phyloP scores from a whole-genome alignment of 495 filamentous ascomycete species.

The Immersiella caudata region DNA sequence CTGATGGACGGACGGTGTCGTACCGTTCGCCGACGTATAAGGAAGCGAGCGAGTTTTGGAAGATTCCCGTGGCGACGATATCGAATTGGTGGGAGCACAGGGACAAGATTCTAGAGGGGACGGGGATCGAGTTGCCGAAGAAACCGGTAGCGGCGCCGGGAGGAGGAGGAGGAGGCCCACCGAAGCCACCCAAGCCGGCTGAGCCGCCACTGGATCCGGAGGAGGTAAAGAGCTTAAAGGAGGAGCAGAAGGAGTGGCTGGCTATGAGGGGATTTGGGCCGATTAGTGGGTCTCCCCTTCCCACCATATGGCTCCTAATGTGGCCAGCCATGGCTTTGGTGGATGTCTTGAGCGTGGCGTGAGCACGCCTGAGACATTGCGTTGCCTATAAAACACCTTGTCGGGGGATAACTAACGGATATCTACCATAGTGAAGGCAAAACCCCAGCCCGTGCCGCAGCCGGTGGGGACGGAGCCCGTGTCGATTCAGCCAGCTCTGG shows the following conservation, averaged over 20 bases:
- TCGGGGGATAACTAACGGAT: too few species aligned
- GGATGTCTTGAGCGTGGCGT: too few species aligned
- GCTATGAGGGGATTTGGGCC: not conserved
- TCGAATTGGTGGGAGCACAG: slow-evolving; percentile 36
- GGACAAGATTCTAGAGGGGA: slow-evolving; percentile 33
- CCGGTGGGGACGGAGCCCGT: not conserved
- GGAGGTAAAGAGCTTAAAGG: not conserved
- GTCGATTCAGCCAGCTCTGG: too few species aligned
- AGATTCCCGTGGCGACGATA: slow-evolving; percentile 34
- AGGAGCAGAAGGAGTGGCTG: not conserved
- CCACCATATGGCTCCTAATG: too few species aligned
- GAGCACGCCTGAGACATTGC: too few species aligned
- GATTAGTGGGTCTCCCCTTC: too few species aligned
- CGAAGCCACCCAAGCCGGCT: not conserved
- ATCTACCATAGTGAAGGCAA: too few species aligned
- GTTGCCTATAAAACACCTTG: too few species aligned
- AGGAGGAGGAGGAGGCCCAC: not conserved
- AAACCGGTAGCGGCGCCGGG: not conserved
- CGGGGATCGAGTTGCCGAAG: slow-evolving; percentile 27
- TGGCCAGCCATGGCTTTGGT: too few species aligned
- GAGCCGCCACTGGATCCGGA: not conserved
- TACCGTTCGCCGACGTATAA: slow-evolving; percentile 34
- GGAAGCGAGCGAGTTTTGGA: slow-evolving; percentile 32
- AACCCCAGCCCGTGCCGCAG: not conserved
- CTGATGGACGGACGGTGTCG: slow-evolving; percentile 26